These are phyloP conservation scores for Anthoceros angustus DNA, from an alignment of 225 moss, liverwort and hornwort species.

Conservation along the genomic window DNA sequence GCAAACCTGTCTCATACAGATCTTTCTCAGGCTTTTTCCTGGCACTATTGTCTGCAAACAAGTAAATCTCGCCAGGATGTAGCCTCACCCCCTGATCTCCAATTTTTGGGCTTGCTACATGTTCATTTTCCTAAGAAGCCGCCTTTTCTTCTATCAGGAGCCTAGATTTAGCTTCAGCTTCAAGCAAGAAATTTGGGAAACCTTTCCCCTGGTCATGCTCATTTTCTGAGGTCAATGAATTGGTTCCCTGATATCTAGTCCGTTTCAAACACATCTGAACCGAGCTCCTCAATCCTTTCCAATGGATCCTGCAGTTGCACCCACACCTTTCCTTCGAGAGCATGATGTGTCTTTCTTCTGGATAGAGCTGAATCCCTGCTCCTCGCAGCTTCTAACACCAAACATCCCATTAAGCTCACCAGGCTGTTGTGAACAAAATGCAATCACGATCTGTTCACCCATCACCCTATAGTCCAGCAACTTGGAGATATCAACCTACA, in stretches of 20 bases:
- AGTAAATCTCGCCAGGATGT: neutral
- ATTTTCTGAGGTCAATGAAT: neutral
- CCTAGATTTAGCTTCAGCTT: neutral
- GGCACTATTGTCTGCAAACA: neutral
- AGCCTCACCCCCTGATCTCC: neutral
- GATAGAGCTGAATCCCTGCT: neutral
- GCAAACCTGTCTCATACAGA: constrained; percentile 25
- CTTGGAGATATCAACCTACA: neutral
- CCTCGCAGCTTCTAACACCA: neutral
- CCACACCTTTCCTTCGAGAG: neutral
- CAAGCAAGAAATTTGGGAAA: neutral
- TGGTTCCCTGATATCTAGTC: neutral
- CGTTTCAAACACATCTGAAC: neutral
- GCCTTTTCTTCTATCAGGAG: no score
- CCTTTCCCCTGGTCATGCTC: neutral
- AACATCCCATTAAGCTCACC: neutral
- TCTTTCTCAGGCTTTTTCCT: constrained; percentile 21
- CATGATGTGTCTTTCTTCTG: neutral
- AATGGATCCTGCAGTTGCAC: neutral
- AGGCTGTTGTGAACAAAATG: neutral
- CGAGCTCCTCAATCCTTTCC: neutral
- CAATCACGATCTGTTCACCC: neutral
- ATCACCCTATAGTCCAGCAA: neutral
- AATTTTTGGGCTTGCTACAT: neutral
- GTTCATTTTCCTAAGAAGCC: no score